Base-by-base conservation (phyloP, 768 basidiomycete species). In the Tricholomella constricta region DNA sequence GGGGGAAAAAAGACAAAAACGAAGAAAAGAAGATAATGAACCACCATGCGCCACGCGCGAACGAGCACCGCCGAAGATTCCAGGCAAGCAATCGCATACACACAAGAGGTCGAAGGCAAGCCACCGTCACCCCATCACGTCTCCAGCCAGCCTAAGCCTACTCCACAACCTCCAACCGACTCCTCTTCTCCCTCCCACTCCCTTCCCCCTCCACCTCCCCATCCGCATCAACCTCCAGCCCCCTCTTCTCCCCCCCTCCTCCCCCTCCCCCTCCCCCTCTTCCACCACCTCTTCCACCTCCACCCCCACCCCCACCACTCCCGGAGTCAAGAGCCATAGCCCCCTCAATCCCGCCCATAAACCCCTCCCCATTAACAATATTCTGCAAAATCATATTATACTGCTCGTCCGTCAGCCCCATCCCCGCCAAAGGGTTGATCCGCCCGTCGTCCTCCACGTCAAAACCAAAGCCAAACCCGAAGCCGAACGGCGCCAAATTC, bases 331-430 rank as follows among this genome's bases (percentile, higher is more conserved):
- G n/a, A n/a, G n/a, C 71, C 76, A 54, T 40, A 48, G 27, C 46
- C 32, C 34, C 42, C 10, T 15, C 69, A 60, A 65, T 62, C 19
- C 75, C 73, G 12, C 72, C 77, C 68, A 74, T 69, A 63, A 87
- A 78, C 4, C 77, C 76, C 58, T 89, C 89, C 26, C 80, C 83
- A 62, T 72, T 80, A 37, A 90, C 82, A 52, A 94, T 77, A 48
- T 82, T 86, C 66, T 86, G 84, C 58, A 95, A 67, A 51, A 95
- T 90, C 56, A 82, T 66, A 49, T 81, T 81, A 72, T 95, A 97
- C 69, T 94, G 90, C 65, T 94, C 91, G 61, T 95, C 92, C 14
- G 86, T 83, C 49, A 95, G 80, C 11, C 93, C 94, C 84, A 94
- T 89, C 15, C 85, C 88, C 14, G 87, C 89, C 36, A 97, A 77